Evolutionary conservation across 1,139 yeast species (phyloP), one percentile per base, ranked within the genome.

Genomic region (Waltiozyma sp.): DNA sequence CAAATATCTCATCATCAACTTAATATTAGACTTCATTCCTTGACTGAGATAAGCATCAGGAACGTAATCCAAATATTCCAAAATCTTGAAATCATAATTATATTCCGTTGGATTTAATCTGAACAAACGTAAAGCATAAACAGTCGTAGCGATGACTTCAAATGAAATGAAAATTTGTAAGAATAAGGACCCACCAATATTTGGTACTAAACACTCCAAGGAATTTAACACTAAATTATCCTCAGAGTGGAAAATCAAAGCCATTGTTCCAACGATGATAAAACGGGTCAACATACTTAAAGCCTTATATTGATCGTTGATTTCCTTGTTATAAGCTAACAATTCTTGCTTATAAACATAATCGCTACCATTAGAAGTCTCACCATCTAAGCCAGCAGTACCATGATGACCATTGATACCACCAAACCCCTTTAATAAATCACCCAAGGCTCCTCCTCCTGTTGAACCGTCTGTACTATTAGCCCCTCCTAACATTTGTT

Each of bases 121-220:
- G 51, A 54, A 41, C 16, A 48, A 28, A 14, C 59, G 62, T 37
- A 58, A 52, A 38, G 53, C 45, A 37, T 61, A 61, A 40, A 61
- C 53, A 4, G 67, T 52, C 14, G 64, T 57, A 11, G 62, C 56
- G 3, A 62, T 48, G 19, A 62, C 55, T 47, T 65, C 69, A 31
- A 67, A 53, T 4, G 67, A 53, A 3, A 60, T 55, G 40, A 64
- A 58, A 2, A 63, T 52, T 45, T 63, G 59, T 49, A 66, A 65
- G 51, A 68, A 64, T 24, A 56, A 55, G 47, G 39, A 31, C 19
- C 16, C 16, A 19, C 16, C 16, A 19, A 28, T 15, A 18, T 6
- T n/a, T 40, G 37, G 23, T 15, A 31, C n/a, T 3, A 28, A 18
- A 15, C 2, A 19, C 15, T 40, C 24, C 18, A 37, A 37, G 16